A percentile compares a stretch with the other conserved stretches of the same genome.
phyloP scores from a whole-genome alignment of 176 grass and related monocot genomes.

The Carex myosuroides region DNA sequence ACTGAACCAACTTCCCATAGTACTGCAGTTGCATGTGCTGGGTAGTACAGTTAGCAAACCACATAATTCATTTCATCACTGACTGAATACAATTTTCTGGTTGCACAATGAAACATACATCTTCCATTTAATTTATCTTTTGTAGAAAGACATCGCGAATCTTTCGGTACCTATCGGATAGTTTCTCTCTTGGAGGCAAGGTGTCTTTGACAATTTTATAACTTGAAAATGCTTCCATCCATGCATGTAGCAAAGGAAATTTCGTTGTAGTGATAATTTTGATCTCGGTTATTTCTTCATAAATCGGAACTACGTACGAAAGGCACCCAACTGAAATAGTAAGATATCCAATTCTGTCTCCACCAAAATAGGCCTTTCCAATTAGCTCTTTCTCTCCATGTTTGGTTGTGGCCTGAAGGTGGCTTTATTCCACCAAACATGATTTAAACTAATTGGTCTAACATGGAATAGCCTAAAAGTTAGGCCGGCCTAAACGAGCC shows the following conservation, averaged over 20 bases:
- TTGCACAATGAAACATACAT: neutral
- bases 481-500: too few relatives aligned
- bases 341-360: too few relatives aligned
- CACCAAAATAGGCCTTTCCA: neutral
- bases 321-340: neutral
- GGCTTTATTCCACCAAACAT: too few relatives aligned
- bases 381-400: slow-evolving; percentile 27
- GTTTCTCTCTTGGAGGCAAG: slow-evolving; percentile 23
- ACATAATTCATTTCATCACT: neutral
- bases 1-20: neutral
- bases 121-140: slow-evolving; percentile 3
- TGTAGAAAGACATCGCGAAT: slow-evolving; percentile 1
- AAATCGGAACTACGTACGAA: slow-evolving; percentile 11
- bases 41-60: neutral
- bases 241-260: slow-evolving; percentile 15
- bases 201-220: slow-evolving; percentile 15
- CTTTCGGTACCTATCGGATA: neutral
- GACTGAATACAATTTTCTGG: neutral
- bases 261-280: neutral
- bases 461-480: too few relatives aligned
- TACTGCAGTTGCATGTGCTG: slow-evolving; percentile 2
- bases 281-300: slow-evolving; percentile 25
- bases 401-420: too few relatives aligned
- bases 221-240: slow-evolving; percentile 25
- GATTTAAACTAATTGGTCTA: too few relatives aligned